Evolutionary conservation across 805 yeast genomes (phyloP).

Genomic region (Kazachstania kunashirensis): DNA sequence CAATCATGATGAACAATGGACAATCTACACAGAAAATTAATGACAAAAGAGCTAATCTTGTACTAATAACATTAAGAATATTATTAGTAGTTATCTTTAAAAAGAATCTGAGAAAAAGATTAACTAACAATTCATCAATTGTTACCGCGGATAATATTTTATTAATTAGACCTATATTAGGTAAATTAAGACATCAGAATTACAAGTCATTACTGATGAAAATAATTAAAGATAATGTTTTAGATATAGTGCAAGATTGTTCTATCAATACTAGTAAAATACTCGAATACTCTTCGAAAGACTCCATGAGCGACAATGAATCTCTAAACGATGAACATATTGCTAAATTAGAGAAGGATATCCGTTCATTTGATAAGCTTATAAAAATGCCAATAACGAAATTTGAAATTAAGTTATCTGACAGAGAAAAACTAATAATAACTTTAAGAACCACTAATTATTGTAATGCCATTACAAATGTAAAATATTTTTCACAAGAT

Average conservation of each 20-base stretch:
- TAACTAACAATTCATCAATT: conserved; percentile 8
- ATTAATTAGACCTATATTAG: conserved; percentile 26
- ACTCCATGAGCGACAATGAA: not conserved
- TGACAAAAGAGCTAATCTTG: conserved; percentile 30
- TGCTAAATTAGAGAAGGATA: conserved; percentile 17
- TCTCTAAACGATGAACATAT: conserved; percentile 10
- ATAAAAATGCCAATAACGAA: conserved; percentile 17
- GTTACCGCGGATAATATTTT: conserved; percentile 13
- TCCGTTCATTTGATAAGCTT: conserved; percentile 17
- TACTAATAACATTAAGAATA: conserved; percentile 28
- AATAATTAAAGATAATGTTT: conserved; percentile 19
- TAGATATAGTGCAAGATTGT: conserved; percentile 16
- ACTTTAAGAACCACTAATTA: conserved; percentile 24
- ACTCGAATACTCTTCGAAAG: not conserved
- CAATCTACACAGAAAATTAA: conserved; percentile 37
- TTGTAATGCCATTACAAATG: conserved; percentile 23
- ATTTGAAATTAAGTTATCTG: conserved; percentile 11
- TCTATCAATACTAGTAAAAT: not conserved
- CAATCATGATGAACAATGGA: conserved; percentile 28
- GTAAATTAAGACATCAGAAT: conserved; percentile 27
- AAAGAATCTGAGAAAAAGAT: conserved; percentile 27
- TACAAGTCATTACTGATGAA: conserved; percentile 22
- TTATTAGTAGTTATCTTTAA: conserved; percentile 33
- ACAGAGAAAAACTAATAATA: conserved; percentile 11
- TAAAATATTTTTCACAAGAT: conserved; percentile 11